phyloP scores from a whole-genome alignment of 2,329 filamentous ascomycete genomes.

The Cytospora chrysosperma region DNA sequence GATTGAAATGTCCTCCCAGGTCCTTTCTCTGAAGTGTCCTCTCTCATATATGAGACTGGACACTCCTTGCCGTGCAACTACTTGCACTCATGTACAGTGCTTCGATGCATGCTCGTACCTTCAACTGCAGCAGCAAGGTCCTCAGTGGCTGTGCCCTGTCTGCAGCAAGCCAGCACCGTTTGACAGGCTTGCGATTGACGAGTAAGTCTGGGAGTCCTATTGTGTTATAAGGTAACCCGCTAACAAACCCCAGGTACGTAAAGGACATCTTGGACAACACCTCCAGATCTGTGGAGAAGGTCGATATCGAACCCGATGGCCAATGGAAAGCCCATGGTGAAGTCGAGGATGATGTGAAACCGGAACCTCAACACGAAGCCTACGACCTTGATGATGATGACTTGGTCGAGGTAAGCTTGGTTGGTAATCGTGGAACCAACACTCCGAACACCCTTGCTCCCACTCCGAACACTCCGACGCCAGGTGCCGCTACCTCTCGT shows the following conservation, averaged over 20 bases:
- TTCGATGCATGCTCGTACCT: conserved; percentile 93
- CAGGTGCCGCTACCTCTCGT: conserved; percentile 37
- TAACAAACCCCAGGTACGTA: conserved; percentile 63
- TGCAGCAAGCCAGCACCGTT: conserved; percentile 84
- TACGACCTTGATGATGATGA: conserved; percentile 48
- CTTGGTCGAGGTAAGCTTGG: conserved; percentile 43
- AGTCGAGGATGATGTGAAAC: conserved; percentile 32
- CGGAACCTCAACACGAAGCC: conserved; percentile 31
- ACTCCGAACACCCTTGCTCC: conserved; percentile 37
- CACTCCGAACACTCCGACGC: conserved; percentile 27
- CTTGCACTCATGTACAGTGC: conserved; percentile 88
- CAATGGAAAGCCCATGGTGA: conserved; percentile 59
- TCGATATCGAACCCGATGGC: conserved; percentile 86
- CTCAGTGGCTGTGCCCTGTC: conserved; percentile 94
- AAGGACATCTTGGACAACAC: conserved; percentile 81
- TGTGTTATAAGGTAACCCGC: not conserved
- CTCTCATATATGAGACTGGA: conserved; percentile 81
- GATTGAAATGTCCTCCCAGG: conserved; percentile 82
- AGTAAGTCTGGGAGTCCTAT: conserved; percentile 53
- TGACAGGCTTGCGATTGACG: conserved; percentile 80
- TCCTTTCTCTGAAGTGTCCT: conserved; percentile 90
- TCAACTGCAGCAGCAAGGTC: conserved; percentile 91
- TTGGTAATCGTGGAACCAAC: conserved; percentile 36
- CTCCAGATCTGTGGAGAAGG: conserved; percentile 69
- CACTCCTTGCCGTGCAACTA: conserved; percentile 73